A percentile compares a stretch with the other conserved stretches of the same genome.
These are phyloP conservation scores for Penicillium frequentans DNA, from an alignment of 2,329 filamentous ascomycete species.

Conservation along the genomic window DNA sequence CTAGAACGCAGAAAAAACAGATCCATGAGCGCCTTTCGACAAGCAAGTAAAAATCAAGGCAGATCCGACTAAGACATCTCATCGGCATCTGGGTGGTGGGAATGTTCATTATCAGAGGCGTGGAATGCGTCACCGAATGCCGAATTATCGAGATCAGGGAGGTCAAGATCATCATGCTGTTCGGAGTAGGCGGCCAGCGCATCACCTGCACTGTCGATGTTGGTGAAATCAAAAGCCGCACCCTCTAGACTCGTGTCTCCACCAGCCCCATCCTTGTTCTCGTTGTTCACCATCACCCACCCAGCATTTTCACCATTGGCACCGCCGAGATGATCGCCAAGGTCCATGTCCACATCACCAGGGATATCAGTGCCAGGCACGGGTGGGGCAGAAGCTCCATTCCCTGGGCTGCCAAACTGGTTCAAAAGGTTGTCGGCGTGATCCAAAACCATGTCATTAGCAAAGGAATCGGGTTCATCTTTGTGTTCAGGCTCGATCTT, in stretches of 20 bases:
- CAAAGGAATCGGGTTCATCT: constrained; percentile 34
- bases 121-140: constrained; percentile 85
- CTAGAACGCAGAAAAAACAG: constrained; percentile 11
- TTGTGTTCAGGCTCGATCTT: constrained; percentile 38
- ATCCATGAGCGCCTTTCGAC: constrained; percentile 13
- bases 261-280: constrained; percentile 44
- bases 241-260: constrained; percentile 36
- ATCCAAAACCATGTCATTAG: constrained; percentile 38
- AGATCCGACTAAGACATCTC: constrained; percentile 37
- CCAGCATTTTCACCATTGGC: constrained; percentile 58
- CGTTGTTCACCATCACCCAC: constrained; percentile 74
- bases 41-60: neutral
- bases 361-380: constrained; percentile 41
- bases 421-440: constrained; percentile 34
- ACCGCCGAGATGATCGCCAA: constrained; percentile 50
- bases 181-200: constrained; percentile 67
- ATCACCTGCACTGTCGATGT: constrained; percentile 67
- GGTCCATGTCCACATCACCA: constrained; percentile 48
- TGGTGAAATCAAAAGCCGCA: constrained; percentile 48
- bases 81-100: constrained; percentile 41
- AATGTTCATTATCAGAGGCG: constrained; percentile 49
- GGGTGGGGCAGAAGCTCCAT: constrained; percentile 25
- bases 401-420: constrained; percentile 31
- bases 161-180: constrained; percentile 53
- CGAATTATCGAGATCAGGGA: constrained; percentile 71